A percentile compares a stretch with the other conserved stretches of the same genome.
Evolutionary conservation across 805 yeast species (phyloP).

Genomic region (Metschnikowia matae): DNA sequence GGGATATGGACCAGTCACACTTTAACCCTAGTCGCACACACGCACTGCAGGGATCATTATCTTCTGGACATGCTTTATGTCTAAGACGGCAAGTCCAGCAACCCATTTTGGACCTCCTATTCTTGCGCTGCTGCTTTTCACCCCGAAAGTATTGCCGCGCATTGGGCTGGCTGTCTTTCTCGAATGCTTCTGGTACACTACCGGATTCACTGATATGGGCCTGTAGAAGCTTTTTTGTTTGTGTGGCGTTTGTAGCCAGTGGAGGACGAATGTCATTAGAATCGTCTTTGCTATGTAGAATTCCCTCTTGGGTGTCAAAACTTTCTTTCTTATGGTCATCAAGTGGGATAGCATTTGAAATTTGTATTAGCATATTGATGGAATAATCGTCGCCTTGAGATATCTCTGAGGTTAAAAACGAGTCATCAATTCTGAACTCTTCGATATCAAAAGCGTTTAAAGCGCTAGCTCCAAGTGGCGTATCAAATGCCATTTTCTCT

Average conservation of each 20-base stretch:
- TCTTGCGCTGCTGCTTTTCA: not conserved
- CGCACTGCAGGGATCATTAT: conserved; percentile 13
- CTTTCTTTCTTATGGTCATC: not conserved
- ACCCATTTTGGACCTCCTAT: conserved; percentile 11
- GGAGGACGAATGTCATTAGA: not conserved
- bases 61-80: conserved; percentile 20
- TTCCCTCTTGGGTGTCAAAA: not conserved
- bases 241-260: not conserved
- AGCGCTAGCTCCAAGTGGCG: not conserved
- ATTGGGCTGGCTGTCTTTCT: not conserved
- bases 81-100: conserved; percentile 21
- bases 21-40: conserved; percentile 14
- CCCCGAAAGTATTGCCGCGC: not conserved
- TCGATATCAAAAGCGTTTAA: not conserved
- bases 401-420: conserved; percentile 12
- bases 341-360: not conserved
- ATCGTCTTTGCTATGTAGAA: not conserved
- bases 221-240: not conserved
- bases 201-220: not conserved
- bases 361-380: conserved; percentile 7
- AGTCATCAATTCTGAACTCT: conserved; percentile 1
- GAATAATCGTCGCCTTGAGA: conserved; percentile 1
- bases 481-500: not conserved
- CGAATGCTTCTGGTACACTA: not conserved
- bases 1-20: conserved; percentile 12